Percentiles rank a stretch among this genome's conserved stretches.
Evolutionary conservation across 2,329 filamentous ascomycete species (phyloP).

Genomic region (Coniochaeta hoffmannii): DNA sequence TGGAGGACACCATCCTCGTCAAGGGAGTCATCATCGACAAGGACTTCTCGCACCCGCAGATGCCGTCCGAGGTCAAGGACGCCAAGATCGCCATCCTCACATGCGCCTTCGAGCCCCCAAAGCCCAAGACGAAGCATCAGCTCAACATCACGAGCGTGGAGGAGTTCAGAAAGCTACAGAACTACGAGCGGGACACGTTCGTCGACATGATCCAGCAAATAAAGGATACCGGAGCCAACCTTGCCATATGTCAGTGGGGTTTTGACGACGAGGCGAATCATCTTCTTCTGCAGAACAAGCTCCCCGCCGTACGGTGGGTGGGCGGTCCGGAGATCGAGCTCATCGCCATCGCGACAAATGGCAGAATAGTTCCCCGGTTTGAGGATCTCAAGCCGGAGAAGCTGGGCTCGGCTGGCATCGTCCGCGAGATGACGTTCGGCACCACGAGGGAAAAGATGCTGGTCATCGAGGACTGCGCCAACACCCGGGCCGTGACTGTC

Average conservation of each 20-base stretch:
- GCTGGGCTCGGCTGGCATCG: constrained; percentile 81
- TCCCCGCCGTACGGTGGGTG: constrained; percentile 96
- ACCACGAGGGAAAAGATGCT: constrained; percentile 99
- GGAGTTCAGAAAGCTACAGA: constrained; percentile 96
- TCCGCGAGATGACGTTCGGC: constrained; percentile 92
- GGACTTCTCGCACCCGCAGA: constrained; percentile 98
- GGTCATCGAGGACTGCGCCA: constrained; percentile 98
- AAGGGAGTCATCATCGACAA: constrained; percentile 99
- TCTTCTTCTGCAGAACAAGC: constrained; percentile 86
- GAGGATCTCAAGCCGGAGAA: constrained; percentile 90
- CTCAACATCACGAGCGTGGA: constrained; percentile 95
- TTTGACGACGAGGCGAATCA: constrained; percentile 99
- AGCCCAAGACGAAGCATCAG: constrained; percentile 99
- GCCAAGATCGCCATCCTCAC: constrained; percentile 97
- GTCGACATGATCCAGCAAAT: constrained; percentile 98
- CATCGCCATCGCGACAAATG: constrained; percentile 97
- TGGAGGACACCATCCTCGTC: constrained; percentile 90
- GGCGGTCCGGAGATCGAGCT: constrained; percentile 97
- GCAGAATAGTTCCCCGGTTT: constrained; percentile 93
- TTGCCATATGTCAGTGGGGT: constrained; percentile 98
- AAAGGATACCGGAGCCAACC: constrained; percentile 93
- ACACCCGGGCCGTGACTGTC: constrained; percentile 90
- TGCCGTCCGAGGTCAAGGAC: constrained; percentile 91
- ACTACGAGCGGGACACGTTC: constrained; percentile 94
- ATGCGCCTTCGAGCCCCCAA: constrained; percentile 96